Base-by-base conservation (phyloP, 2,329 filamentous ascomycete genomes). In the Aspergillus transmontanensis region DNA sequence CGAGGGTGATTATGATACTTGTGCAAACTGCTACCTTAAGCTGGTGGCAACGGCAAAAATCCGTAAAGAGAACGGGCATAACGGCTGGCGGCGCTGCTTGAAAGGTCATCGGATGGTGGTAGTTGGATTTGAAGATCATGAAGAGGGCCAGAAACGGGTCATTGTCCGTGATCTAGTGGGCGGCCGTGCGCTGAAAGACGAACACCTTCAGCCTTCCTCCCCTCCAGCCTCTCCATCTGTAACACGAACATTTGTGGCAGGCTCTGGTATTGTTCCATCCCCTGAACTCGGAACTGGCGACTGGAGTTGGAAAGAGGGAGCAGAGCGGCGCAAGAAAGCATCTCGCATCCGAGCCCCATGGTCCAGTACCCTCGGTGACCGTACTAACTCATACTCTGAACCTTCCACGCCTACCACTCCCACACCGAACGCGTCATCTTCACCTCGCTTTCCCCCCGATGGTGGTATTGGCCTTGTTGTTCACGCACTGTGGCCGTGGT, bases 1-100 rank as follows among this genome's bases (percentile, higher is more conserved):
- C 58, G 82, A 85, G 34, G 93, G 93, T n/a, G 91, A 96, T 75
- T 96, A 95, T 76, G 92, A 97, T 69, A 86, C 97, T 55, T 97
- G 94, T 79, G 84, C 84, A 21, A 81, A 84, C 4, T 97, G 94
- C 81, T 97, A 97, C 76, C 80, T 85, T 57, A 85, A 85, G 54
- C 83, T 94, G 9, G 85, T 91, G 1, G 78, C 82, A 2, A 84
- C 84, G 0, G 85, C 86, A 10, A 87, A 87, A 53, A 89, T 97
- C 65, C 88, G 87, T 60, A 80, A 82, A 21, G 90, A 94, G 64
- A 93, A 97, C 68, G 93, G 94, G 0, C 84, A 88, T 5, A 84
- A 83, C 12, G 94, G 94, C 3, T 97, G 94, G 94, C 85, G 93
- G 12, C 85, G 93, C 56, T 98, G 94, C 74, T 83, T 89, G 0